Conservation (phyloP, 805 yeast species). For the Brettanomyces bruxellensis region DNA sequence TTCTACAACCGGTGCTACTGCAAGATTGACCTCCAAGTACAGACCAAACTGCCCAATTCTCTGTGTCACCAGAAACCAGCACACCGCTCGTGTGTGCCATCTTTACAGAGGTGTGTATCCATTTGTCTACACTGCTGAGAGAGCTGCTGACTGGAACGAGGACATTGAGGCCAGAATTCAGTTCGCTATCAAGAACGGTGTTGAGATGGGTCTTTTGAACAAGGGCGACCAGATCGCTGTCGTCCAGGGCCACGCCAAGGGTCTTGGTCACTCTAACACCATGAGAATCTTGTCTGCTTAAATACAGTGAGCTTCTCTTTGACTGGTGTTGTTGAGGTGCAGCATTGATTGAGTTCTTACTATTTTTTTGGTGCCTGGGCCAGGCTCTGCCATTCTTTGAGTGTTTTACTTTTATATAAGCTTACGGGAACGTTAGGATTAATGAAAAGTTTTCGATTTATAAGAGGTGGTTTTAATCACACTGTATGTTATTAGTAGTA, state of each 20-base stretch:
- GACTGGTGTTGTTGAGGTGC: too few relatives aligned
- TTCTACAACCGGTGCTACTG: constrained; percentile 91
- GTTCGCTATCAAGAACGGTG: constrained; percentile 87
- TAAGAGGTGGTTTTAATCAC: too few relatives aligned
- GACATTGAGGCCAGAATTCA: constrained; percentile 93
- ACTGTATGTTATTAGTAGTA: too few relatives aligned
- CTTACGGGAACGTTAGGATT: too few relatives aligned
- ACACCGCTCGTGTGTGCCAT: constrained; percentile 92
- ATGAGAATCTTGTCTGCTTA: constrained; percentile 82
- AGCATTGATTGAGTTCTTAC: too few relatives aligned
- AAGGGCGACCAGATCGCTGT: constrained; percentile 88
- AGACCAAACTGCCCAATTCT: constrained; percentile 96
- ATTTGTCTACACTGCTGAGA: constrained; percentile 64
- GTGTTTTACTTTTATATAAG: too few relatives aligned
- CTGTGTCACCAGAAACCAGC: constrained; percentile 94
- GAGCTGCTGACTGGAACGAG: constrained; percentile 82
- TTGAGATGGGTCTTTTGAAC: constrained; percentile 72
- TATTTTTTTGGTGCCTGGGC: too few relatives aligned
- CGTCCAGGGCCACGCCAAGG: constrained; percentile 98
- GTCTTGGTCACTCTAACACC: constrained; percentile 98
- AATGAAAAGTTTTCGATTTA: too few relatives aligned
- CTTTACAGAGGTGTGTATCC: constrained; percentile 98
- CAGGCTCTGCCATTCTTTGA: too few relatives aligned
- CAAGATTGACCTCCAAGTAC: constrained; percentile 94
- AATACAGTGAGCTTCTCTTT: not conserved